Conservation (phyloP, 805 yeast species). For the Wickerhamia fluorescens region DNA sequence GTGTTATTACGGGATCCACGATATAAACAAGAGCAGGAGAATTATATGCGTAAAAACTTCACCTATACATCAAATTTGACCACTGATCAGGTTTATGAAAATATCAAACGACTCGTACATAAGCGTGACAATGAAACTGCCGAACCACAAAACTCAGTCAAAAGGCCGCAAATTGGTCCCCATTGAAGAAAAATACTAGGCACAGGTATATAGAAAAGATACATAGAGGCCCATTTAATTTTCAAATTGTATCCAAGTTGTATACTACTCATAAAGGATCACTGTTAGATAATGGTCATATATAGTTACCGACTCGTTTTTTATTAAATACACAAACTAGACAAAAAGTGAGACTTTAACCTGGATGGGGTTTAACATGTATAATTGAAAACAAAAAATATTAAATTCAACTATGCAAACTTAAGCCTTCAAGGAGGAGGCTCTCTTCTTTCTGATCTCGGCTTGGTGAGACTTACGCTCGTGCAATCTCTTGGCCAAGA, state of each 20-base stretch:
- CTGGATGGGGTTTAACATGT: too few species aligned
- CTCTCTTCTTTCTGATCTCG: slow-evolving; percentile 99
- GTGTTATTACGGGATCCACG: slow-evolving; percentile 70
- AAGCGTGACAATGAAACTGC: slow-evolving; percentile 6
- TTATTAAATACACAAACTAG: too few species aligned
- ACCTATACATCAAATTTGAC: slow-evolving; percentile 40
- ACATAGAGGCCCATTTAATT: too few species aligned
- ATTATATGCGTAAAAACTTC: slow-evolving; percentile 52
- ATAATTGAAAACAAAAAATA: slow-evolving; percentile 2
- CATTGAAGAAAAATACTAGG: neutral
- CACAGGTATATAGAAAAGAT: too few species aligned
- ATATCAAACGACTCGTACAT: slow-evolving; percentile 36
- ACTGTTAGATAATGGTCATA: too few species aligned
- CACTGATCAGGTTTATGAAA: slow-evolving; percentile 54
- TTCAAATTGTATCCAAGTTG: too few species aligned
- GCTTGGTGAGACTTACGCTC: slow-evolving; percentile 98
- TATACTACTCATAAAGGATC: too few species aligned
- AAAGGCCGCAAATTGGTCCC: slow-evolving; percentile 8
- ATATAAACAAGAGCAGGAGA: slow-evolving; percentile 61
- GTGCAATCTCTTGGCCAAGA: slow-evolving; percentile 95
- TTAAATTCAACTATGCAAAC: too few species aligned
- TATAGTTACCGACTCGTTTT: too few species aligned
- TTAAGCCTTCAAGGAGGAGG: slow-evolving; percentile 94
- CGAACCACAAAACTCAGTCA: slow-evolving; percentile 1
- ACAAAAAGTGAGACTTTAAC: too few species aligned